Evolutionary conservation across 2,329 filamentous ascomycete species (phyloP).

Genomic region (Fusarium udum): DNA sequence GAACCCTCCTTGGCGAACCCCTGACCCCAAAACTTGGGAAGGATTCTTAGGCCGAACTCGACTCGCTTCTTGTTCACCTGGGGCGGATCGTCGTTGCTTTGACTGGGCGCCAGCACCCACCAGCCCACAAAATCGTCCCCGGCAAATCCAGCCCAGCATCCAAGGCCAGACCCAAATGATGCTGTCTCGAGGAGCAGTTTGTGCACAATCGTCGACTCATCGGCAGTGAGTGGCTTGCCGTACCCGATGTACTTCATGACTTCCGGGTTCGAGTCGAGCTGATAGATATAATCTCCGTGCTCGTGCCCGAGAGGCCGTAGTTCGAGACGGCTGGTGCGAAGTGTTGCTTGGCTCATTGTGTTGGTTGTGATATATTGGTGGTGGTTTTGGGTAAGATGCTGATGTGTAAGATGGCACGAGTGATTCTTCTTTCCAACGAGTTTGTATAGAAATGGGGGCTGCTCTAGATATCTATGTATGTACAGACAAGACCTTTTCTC

Average conservation of each 20-base stretch:
- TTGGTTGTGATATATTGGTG: background rate
- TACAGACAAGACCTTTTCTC: background rate
- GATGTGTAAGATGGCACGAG: background rate
- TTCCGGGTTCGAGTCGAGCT: slow-evolving; percentile 32
- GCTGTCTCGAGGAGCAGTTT: slow-evolving; percentile 38
- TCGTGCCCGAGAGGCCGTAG: slow-evolving; percentile 28
- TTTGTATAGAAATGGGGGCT: background rate
- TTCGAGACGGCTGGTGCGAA: slow-evolving; percentile 31
- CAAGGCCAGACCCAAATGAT: slow-evolving; percentile 29
- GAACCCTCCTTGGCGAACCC: slow-evolving; percentile 47
- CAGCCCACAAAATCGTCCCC: slow-evolving; percentile 45
- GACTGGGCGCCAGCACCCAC: slow-evolving; percentile 43
- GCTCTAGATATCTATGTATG: background rate
- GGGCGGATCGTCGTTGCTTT: slow-evolving; percentile 22
- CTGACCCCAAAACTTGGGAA: slow-evolving; percentile 44
- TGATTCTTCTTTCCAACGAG: too few relatives aligned
- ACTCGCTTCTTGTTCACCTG: slow-evolving; percentile 23
- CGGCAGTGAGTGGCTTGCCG: slow-evolving; percentile 32
- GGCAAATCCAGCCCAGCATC: slow-evolving; percentile 35
- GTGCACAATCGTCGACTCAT: slow-evolving; percentile 36
- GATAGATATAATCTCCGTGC: slow-evolving; percentile 32
- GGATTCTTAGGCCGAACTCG: slow-evolving; percentile 43
- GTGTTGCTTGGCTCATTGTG: slow-evolving; percentile 33
- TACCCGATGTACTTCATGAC: slow-evolving; percentile 40
- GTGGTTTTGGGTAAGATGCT: background rate